phyloP scores from a whole-genome alignment of 2,329 filamentous ascomycete species.

The Blumeriella jaapii region DNA sequence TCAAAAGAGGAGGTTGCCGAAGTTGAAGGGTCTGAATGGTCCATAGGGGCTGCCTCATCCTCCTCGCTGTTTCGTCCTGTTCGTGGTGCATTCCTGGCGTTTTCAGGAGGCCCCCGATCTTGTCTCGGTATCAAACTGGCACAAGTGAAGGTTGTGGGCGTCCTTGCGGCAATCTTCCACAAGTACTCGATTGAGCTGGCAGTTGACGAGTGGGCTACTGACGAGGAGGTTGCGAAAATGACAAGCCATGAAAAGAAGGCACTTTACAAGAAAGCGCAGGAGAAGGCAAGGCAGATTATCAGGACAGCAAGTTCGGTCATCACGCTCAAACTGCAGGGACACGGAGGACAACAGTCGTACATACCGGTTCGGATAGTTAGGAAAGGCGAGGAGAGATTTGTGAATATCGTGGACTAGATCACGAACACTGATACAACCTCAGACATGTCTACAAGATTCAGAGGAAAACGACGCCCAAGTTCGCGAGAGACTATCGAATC shows the following conservation, averaged over 20 bases:
- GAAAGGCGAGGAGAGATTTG: conserved; percentile 60
- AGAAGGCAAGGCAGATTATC: conserved; percentile 33
- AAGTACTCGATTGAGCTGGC: conserved; percentile 23
- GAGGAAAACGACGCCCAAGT: no score
- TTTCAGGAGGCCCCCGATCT: conserved; percentile 29
- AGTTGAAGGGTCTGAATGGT: conserved; percentile 49
- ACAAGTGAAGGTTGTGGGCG: conserved; percentile 27
- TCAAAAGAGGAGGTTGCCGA: conserved; percentile 30
- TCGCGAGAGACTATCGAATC: no score
- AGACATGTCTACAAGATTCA: not conserved
- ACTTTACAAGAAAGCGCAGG: conserved; percentile 22
- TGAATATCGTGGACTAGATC: conserved; percentile 26
- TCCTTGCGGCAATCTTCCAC: conserved; percentile 23
- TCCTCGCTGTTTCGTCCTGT: conserved; percentile 21
- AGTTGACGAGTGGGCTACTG: conserved; percentile 22
- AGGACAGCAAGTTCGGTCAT: conserved; percentile 47
- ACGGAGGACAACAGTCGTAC: conserved; percentile 32
- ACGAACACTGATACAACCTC: no score
- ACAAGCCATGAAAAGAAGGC: conserved; percentile 12
- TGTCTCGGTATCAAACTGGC: conserved; percentile 29
- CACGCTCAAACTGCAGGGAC: conserved; percentile 57
- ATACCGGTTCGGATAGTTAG: conserved; percentile 57
- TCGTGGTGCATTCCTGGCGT: conserved; percentile 26
- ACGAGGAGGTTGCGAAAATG: conserved; percentile 22
- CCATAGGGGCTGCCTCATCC: conserved; percentile 44